A percentile compares a stretch with the other conserved stretches of the same genome.
Evolutionary conservation across 805 yeast species (phyloP).

Genomic region (Metschnikowia drakensbergensis): DNA sequence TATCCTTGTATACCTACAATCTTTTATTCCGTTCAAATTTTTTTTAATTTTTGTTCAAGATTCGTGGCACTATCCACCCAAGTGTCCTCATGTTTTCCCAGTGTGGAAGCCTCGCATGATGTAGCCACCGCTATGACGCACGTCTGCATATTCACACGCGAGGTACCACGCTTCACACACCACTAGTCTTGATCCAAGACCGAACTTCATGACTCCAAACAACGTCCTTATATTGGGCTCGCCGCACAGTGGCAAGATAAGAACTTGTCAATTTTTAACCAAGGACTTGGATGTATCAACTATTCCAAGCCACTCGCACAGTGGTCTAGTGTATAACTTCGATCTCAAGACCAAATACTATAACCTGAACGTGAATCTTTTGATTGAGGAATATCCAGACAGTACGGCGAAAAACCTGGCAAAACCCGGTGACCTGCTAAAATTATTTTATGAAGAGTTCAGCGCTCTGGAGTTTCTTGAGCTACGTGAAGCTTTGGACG

Average conservation of each 20-base stretch:
- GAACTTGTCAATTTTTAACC: constrained; percentile 26
- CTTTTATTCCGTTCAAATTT: too few species aligned
- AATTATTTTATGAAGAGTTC: constrained; percentile 41
- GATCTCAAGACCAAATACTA: constrained; percentile 32
- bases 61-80: too few species aligned
- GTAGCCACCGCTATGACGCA: too few species aligned
- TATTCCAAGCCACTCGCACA: constrained; percentile 29
- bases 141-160: background rate
- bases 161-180: background rate
- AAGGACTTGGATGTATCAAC: constrained; percentile 31
- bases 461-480: constrained; percentile 34
- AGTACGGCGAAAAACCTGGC: constrained; percentile 11
- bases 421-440: constrained; percentile 10
- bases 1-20: too few species aligned
- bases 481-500: constrained; percentile 44
- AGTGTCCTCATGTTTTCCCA: too few species aligned
- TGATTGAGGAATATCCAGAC: constrained; percentile 38
- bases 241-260: constrained; percentile 39
- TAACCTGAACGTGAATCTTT: constrained; percentile 24
- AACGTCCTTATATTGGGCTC: constrained; percentile 46
- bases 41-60: too few species aligned
- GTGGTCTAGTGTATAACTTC: constrained; percentile 29
- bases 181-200: background rate
- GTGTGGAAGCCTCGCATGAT: too few species aligned
- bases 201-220: constrained; percentile 20